These are phyloP conservation scores for Xylariaceae sp. DNA, from an alignment of 2,329 filamentous ascomycete species.

Conservation along the genomic window DNA sequence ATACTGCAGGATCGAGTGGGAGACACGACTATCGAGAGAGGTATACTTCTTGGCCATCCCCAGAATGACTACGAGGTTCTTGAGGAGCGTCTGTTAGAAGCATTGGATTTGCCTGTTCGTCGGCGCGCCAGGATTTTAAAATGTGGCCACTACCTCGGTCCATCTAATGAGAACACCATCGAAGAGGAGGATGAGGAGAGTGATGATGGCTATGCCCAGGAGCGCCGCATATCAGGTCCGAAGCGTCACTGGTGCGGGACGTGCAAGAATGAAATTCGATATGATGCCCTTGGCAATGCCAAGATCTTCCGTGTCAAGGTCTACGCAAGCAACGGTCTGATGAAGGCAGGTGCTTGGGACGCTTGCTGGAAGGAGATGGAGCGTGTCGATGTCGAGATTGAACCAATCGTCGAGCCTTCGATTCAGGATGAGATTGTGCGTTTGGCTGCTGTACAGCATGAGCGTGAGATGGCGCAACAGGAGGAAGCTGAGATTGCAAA, in stretches of 20 bases:
- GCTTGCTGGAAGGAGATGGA: constrained; percentile 98
- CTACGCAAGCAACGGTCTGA: constrained; percentile 90
- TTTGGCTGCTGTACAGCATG: constrained; percentile 45
- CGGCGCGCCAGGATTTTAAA: constrained; percentile 66
- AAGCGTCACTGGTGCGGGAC: constrained; percentile 54
- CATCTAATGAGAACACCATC: constrained; percentile 46
- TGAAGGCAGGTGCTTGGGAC: constrained; percentile 86
- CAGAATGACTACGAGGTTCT: constrained; percentile 76
- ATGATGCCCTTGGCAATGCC: constrained; percentile 48
- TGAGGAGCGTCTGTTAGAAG: constrained; percentile 72
- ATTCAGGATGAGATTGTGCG: constrained; percentile 58
- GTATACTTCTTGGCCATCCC: constrained; percentile 72
- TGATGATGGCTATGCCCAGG: constrained; percentile 41
- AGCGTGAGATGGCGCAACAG: constrained; percentile 28
- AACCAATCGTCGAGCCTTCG: constrained; percentile 62
- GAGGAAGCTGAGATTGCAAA: constrained; percentile 32
- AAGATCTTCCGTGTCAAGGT: constrained; percentile 77
- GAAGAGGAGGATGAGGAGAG: constrained; percentile 41
- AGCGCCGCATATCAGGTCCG: constrained; percentile 27
- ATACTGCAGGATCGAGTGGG: constrained; percentile 66
- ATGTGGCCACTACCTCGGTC: constrained; percentile 71
- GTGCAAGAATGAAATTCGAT: constrained; percentile 52
- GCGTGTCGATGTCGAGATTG: constrained; percentile 89
- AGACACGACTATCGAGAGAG: constrained; percentile 69
- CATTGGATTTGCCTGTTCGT: constrained; percentile 63